Evolutionary conservation across 1,139 yeast species (phyloP).

Genomic region (Entelexis sorbosivorans): DNA sequence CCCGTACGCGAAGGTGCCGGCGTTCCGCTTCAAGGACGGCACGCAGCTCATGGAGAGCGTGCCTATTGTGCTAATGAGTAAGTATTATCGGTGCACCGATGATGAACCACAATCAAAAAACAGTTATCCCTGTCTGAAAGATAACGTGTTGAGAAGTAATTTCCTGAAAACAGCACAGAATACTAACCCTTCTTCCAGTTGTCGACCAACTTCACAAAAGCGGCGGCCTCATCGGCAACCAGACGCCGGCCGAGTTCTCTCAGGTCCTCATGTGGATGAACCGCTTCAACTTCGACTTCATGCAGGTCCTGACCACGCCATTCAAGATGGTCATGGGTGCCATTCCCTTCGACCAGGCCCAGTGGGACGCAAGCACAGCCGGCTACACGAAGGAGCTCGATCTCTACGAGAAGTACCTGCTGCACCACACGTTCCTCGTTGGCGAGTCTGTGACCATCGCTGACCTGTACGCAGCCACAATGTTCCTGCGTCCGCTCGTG

Average conservation of each 20-base stretch:
- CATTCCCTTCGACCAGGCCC: conserved; percentile 70
- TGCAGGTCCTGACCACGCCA: conserved; percentile 36
- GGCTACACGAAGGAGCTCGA: conserved; percentile 34
- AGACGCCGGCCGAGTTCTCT: conserved; percentile 37
- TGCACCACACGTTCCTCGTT: conserved; percentile 72
- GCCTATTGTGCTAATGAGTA: conserved; percentile 47
- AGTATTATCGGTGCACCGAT: conserved; percentile 17
- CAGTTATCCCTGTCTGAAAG: conserved; percentile 27
- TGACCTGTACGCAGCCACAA: conserved; percentile 58
- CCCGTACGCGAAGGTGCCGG: conserved; percentile 47
- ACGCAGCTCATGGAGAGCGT: conserved; percentile 42
- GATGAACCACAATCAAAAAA: conserved; percentile 22
- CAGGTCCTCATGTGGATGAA: conserved; percentile 72
- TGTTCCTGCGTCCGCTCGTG: conserved; percentile 32
- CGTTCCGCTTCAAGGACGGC: conserved; percentile 53
- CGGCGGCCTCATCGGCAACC: conserved; percentile 15
- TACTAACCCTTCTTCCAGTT: conserved; percentile 21
- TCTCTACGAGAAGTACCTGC: conserved; percentile 34
- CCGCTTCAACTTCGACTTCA: conserved; percentile 61
- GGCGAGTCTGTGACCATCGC: conserved; percentile 85
- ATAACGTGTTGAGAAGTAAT: conserved; percentile 22
- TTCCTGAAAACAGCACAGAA: conserved; percentile 17
- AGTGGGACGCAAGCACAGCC: conserved; percentile 45
- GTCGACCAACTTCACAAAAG: conserved; percentile 12
- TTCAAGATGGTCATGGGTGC: conserved; percentile 41